phyloP scores from a whole-genome alignment of 75 land plant species.

The Pseudotsuga menziesii region DNA sequence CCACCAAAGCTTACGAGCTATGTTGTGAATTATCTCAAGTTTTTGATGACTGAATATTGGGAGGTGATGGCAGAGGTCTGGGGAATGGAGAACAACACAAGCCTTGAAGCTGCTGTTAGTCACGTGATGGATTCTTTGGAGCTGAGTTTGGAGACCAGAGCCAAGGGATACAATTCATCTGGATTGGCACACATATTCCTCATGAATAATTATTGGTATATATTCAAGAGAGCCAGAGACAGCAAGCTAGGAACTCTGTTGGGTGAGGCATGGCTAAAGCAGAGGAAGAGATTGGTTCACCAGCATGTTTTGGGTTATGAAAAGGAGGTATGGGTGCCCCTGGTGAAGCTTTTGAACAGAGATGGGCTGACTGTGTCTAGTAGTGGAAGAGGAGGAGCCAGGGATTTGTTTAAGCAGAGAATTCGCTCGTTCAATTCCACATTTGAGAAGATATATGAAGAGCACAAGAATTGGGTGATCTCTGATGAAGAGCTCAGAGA shows the following conservation, averaged over 20 bases:
- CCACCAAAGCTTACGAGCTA: constrained; percentile 19
- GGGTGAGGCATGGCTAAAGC: constrained; percentile 29
- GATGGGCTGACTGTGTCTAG: constrained; percentile 24
- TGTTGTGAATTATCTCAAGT: constrained; percentile 27
- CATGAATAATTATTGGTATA: constrained; percentile 37
- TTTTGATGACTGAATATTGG: constrained; percentile 13
- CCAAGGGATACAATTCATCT: constrained; percentile 16
- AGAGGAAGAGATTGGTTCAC: constrained; percentile 23
- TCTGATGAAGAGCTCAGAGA: constrained; percentile 27
- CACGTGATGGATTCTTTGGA: constrained; percentile 17
- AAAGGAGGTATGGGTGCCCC: constrained; percentile 32
- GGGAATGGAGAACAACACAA: not conserved
- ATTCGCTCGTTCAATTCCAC: constrained; percentile 26
- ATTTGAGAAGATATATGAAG: constrained; percentile 20
- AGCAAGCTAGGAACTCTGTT: constrained; percentile 30
- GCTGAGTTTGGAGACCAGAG: constrained; percentile 13
- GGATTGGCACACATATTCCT: constrained; percentile 32
- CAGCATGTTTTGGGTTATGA: constrained; percentile 29
- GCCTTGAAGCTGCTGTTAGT: constrained; percentile 5
- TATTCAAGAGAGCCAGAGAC: constrained; percentile 28
- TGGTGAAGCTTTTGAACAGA: constrained; percentile 19
- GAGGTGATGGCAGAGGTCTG: constrained; percentile 4
- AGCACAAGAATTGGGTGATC: constrained; percentile 29
- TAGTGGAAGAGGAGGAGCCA: constrained; percentile 21
- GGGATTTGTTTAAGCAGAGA: constrained; percentile 28